Evolutionary conservation across 805 yeast species (phyloP).

Genomic region (Saturnispora kantuleensis): DNA sequence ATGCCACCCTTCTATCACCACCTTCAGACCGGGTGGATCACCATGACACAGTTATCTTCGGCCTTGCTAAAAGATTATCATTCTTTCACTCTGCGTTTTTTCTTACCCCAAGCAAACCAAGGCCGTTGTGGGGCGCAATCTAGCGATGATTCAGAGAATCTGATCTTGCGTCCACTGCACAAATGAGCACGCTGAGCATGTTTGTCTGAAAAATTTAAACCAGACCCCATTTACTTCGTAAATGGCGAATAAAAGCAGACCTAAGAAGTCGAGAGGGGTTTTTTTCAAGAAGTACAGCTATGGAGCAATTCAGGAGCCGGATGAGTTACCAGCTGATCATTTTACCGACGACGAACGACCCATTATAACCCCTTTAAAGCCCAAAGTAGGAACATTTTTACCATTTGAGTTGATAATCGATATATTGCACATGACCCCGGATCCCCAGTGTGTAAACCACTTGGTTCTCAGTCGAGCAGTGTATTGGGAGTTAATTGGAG

Average conservation of each 20-base stretch:
- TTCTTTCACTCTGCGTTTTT: too few relatives aligned
- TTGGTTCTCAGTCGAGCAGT: constrained; percentile 54
- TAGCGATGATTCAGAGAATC: too few relatives aligned
- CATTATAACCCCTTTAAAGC: not conserved
- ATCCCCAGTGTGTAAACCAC: constrained; percentile 35
- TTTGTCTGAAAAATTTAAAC: too few relatives aligned
- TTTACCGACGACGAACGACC: constrained; percentile 9
- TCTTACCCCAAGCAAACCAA: too few relatives aligned
- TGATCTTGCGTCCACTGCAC: too few relatives aligned
- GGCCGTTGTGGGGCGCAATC: too few relatives aligned
- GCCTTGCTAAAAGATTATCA: too few relatives aligned
- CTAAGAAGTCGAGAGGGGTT: constrained; percentile 73
- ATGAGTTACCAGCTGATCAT: constrained; percentile 6
- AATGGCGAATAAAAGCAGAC: constrained; percentile 84
- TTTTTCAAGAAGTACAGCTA: constrained; percentile 62
- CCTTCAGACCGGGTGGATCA: too few relatives aligned
- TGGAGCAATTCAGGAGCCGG: constrained; percentile 20
- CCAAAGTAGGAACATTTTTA: constrained; percentile 17
- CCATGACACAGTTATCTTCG: too few relatives aligned
- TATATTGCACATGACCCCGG: constrained; percentile 27
- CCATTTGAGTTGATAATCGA: constrained; percentile 42
- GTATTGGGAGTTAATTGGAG: constrained; percentile 50
- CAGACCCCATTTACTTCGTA: not conserved
- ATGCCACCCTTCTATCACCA: too few relatives aligned
- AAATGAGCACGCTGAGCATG: too few relatives aligned